These are phyloP conservation scores for Phaseolus lunatus DNA, from an alignment of 306 rosid species.

Conservation along the genomic window DNA sequence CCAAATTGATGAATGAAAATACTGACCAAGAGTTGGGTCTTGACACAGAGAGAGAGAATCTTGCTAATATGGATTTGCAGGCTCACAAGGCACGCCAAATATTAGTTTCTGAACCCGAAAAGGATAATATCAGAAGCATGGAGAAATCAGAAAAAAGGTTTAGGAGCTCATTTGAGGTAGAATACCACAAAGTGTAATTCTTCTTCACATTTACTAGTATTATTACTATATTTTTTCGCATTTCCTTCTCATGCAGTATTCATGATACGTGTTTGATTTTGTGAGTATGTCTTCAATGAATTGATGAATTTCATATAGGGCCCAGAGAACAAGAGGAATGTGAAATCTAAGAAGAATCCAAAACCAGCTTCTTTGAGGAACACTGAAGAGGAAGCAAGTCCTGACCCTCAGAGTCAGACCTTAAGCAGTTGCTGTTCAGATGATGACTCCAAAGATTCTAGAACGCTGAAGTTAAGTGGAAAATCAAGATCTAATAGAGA, in stretches of 20 bases:
- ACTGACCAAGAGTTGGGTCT: slow-evolving; percentile 40
- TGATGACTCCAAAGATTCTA: slow-evolving; percentile 59
- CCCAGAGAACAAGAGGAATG: slow-evolving; percentile 50
- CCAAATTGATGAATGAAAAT: slow-evolving; percentile 47
- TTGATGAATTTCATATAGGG: slow-evolving; percentile 36
- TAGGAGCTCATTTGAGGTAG: slow-evolving; percentile 58
- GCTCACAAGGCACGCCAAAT: slow-evolving; percentile 39
- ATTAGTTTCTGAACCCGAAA: slow-evolving; percentile 34
- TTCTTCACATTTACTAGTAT: neutral
- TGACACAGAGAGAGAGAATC: too few species aligned
- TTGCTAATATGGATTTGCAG: slow-evolving; percentile 40
- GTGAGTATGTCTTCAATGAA: slow-evolving; percentile 12
- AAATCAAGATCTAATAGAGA: slow-evolving; percentile 65
- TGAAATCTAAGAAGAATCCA: slow-evolving; percentile 53
- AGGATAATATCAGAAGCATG: neutral
- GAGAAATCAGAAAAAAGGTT: slow-evolving; percentile 54
- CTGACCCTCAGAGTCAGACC: slow-evolving; percentile 53
- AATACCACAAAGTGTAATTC: neutral
- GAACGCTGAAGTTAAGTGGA: slow-evolving; percentile 48
- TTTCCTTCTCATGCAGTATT: slow-evolving; percentile 6
- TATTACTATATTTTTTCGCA: neutral
- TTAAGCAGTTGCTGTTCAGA: slow-evolving; percentile 71
- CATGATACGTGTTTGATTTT: neutral
- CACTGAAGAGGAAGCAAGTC: slow-evolving; percentile 55
- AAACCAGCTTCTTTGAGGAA: slow-evolving; percentile 48